Conservation (phyloP, 2,329 filamentous ascomycete species). For the Diaporthe sp. region DNA sequence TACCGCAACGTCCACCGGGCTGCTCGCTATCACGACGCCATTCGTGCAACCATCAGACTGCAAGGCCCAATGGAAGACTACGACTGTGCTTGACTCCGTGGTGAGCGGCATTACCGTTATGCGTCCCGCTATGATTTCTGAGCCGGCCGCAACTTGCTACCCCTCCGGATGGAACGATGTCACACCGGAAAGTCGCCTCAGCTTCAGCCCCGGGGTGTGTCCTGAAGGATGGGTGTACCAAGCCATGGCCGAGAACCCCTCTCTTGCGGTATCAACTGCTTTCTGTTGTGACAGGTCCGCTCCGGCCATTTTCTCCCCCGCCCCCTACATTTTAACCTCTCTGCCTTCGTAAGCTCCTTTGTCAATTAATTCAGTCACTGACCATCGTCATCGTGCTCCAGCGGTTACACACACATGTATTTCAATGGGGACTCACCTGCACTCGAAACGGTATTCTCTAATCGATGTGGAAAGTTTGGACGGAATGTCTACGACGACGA, state of each 20-base stretch:
- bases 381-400: not conserved
- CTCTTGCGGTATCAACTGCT: not conserved
- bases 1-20: not conserved
- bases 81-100: not conserved
- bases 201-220: constrained; percentile 2
- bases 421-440: not conserved
- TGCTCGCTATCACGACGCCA: not conserved
- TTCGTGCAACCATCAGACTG: not conserved
- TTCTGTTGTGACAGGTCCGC: not conserved
- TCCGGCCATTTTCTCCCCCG: not conserved
- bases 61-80: constrained; percentile 13
- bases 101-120: not conserved
- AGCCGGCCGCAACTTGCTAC: not conserved
- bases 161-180: not conserved
- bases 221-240: constrained; percentile 2
- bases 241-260: not conserved
- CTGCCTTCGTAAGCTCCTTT: not conserved
- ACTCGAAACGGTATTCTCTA: not conserved
- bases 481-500: not conserved
- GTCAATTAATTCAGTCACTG: not conserved
- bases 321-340: not conserved
- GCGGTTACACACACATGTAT: not conserved
- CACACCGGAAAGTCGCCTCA: not conserved
- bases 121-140: not conserved
- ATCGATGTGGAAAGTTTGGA: not conserved